Evolutionary conservation across 2,329 filamentous ascomycete species (phyloP), one percentile per base, ranked within the genome.

Genomic region (Fusarium metavorans): DNA sequence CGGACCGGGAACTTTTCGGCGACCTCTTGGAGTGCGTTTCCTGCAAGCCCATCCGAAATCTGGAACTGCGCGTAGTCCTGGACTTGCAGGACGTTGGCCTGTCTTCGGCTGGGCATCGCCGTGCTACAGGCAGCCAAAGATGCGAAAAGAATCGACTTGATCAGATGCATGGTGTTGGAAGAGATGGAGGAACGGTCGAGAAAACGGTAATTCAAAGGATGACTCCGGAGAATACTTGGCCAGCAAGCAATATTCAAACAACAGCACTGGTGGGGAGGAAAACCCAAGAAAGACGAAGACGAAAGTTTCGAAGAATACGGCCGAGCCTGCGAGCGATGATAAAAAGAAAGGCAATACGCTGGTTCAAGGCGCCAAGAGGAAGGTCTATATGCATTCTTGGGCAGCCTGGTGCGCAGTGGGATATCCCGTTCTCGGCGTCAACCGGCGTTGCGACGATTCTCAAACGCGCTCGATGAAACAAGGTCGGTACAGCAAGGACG

Each of bases 1-100:
- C 35, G 35, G 23, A 80, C 88, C 88, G 0, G 88, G 87, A 77
- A 91, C 90, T 72, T 87, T 86, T 86, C 85, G 54, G 87, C 82
- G 64, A 88, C 88, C 80, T 90, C 88, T 2, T 81, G 85, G 23
- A 89, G 83, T 14, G 88, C 88, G 54, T 89, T 86, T 62, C 89
- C 88, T 25, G 85, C 87, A 11, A 84, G 81, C 4, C 88, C 88
- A 52, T 84, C 84, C 0, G 87, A 87, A 59, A 90, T 82, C 73
- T 86, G 85, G 80, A 90, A 89, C 18, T 73, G 35, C 4, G 45
- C 61, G 37, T 73, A 64, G 34, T 61, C 43, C 35, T 67, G 60
- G 23, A 68, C 63, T 34, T 71, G 59, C 23, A 70, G 50, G 34
- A 77, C 32, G 67, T 61, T 58, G 48, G 50, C 43, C 35, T 52